Conservation (phyloP, 495 filamentous ascomycete species). For the Penicillium fimorum region DNA sequence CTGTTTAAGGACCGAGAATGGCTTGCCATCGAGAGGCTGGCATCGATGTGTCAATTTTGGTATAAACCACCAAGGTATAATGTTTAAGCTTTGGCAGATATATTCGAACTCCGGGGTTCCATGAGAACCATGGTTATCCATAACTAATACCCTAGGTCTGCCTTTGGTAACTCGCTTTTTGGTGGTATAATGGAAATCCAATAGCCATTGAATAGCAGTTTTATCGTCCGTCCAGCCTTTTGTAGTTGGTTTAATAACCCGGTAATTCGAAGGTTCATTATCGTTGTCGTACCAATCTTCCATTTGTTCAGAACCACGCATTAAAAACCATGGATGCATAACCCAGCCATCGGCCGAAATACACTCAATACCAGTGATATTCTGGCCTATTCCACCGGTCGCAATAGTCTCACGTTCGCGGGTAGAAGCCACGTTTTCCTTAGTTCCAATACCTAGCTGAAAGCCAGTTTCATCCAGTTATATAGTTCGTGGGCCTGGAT, state of each 20-base stretch:
- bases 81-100: neutral
- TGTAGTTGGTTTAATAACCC: neutral
- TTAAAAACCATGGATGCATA: conserved; percentile 1
- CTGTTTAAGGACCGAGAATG: neutral
- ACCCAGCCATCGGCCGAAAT: conserved; percentile 1
- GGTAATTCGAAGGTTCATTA: no score
- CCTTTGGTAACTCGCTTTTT: neutral
- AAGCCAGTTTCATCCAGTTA: no score
- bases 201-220: neutral
- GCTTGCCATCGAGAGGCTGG: neutral
- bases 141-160: neutral
- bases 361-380: neutral
- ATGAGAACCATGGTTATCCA: neutral
- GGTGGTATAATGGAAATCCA: neutral
- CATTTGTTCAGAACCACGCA: neutral
- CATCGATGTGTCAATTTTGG: neutral
- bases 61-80: conserved; percentile 1
- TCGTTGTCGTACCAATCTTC: neutral
- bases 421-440: no score
- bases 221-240: neutral
- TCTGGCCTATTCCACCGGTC: no score
- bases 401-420: no score
- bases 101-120: neutral
- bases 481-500: no score
- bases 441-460: no score